Conservation (phyloP, 208 protist species). For the Polymyxa betae region DNA sequence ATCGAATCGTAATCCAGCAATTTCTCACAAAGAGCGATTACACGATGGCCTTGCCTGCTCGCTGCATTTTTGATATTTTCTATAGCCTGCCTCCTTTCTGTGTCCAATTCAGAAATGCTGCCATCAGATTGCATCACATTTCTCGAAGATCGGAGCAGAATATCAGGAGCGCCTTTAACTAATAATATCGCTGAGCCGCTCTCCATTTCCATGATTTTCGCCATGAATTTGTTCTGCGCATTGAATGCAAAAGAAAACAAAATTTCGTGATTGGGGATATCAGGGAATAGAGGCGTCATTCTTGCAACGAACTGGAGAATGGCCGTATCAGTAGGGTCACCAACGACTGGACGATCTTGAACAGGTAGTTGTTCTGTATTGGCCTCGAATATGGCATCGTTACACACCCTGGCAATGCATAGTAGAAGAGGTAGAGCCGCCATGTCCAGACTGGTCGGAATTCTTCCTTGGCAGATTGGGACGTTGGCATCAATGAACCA, state of each 20-base stretch:
- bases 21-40: conserved; percentile 1
- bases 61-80: not conserved
- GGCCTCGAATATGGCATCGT: no score
- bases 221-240: not conserved
- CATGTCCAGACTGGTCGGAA: not conserved
- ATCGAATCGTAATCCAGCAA: not conserved
- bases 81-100: not conserved
- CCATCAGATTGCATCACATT: not conserved
- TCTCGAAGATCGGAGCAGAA: not conserved
- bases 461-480: not conserved
- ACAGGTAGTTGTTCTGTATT: not conserved
- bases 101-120: not conserved
- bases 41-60: conserved; percentile 32
- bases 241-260: conserved; percentile 6
- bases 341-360: not conserved
- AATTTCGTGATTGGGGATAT: no score
- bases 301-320: not conserved
- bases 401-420: not conserved
- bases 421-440: not conserved
- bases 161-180: conserved; percentile 35
- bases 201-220: not conserved
- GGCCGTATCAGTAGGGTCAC: conserved; percentile 10
- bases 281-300: not conserved
- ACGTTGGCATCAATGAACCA: not conserved
- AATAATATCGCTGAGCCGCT: not conserved